Conservation (phyloP, 768 basidiomycete genomes). For the Podaxis rugospora region DNA sequence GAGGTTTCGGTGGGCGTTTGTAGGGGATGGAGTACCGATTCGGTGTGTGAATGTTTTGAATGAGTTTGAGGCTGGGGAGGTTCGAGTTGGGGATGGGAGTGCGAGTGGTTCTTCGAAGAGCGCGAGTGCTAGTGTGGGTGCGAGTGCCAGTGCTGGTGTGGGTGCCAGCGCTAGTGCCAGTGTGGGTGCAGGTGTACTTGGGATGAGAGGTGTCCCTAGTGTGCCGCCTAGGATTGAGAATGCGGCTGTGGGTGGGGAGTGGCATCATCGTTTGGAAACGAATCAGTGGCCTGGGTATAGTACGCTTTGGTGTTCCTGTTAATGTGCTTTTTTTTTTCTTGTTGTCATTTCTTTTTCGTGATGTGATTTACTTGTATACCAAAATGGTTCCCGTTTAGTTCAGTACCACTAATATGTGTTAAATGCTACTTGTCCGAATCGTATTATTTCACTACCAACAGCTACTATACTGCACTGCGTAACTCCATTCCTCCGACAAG, state of each 20-base stretch:
- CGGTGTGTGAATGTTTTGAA: neutral
- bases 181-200: neutral
- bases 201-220: neutral
- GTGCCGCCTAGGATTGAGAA: neutral
- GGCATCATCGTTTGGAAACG: neutral
- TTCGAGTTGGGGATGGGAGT: neutral
- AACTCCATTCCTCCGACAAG: no score
- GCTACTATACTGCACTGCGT: no score
- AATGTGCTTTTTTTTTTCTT: neutral
- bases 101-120: neutral
- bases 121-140: neutral
- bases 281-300: slow-evolving; percentile 4
- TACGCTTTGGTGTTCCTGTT: slow-evolving; percentile 3
- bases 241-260: neutral
- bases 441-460: no score
- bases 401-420: no score
- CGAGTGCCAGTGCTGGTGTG: no score
- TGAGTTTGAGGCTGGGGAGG: neutral
- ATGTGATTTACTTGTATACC: no score
- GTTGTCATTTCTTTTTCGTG: no score
- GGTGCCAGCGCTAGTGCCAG: no score
- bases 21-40: neutral
- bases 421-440: no score
- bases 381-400: no score
- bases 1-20: slow-evolving; percentile 21